A percentile compares a stretch with the other conserved stretches of the same genome.
Conservation (phyloP, 176 grass and related monocot species). For the Musa beccarii region DNA sequence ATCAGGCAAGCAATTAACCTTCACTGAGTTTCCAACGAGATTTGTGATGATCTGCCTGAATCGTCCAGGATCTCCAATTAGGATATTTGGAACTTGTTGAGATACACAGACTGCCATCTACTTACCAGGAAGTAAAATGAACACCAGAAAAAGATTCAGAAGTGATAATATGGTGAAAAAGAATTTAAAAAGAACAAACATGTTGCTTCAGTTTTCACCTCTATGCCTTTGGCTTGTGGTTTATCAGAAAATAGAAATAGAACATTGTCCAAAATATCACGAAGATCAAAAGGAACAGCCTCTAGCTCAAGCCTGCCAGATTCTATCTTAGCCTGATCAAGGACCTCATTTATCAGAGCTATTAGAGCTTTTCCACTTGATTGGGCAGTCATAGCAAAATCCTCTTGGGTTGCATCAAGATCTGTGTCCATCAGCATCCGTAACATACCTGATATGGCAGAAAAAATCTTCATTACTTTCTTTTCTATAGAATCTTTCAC, state of each 20-base stretch:
- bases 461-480: not conserved
- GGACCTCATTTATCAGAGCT: conserved; percentile 8
- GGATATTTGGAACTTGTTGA: conserved; percentile 9
- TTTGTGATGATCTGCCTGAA: conserved; percentile 14
- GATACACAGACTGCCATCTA: conserved; percentile 14
- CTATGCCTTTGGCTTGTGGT: conserved; percentile 1
- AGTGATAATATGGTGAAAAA: not conserved
- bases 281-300: conserved; percentile 7
- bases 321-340: conserved; percentile 19
- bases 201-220: not conserved
- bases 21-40: conserved; percentile 16
- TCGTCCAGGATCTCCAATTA: conserved; percentile 16
- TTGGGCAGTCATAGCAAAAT: conserved; percentile 12
- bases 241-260: conserved; percentile 9
- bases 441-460: conserved; percentile 3
- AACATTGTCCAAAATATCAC: conserved; percentile 2
- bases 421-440: conserved; percentile 13
- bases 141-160: not conserved
- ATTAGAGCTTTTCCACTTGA: conserved; percentile 11
- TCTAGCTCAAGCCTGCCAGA: conserved; percentile 18
- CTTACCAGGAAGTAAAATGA: not conserved
- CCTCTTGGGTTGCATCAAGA: conserved; percentile 10
- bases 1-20: not conserved
- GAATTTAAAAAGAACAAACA: no score
- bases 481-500: not conserved